These are phyloP conservation scores for Martiniozyma asiatica DNA, from an alignment of 1,139 yeast genomes.

Conservation along the genomic window DNA sequence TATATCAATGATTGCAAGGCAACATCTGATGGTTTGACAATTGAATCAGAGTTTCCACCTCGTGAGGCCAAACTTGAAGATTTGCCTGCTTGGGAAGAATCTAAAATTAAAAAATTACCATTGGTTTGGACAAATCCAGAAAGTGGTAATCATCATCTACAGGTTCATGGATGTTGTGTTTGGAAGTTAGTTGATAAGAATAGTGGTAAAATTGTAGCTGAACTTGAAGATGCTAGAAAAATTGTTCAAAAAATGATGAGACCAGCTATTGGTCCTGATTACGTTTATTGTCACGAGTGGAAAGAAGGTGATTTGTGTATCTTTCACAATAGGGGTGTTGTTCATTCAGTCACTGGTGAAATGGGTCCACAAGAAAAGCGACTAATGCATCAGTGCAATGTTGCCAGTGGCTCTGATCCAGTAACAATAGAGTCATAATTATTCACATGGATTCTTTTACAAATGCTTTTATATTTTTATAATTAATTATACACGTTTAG, in stretches of 20 bases:
- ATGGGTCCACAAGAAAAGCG: slow-evolving; percentile 66
- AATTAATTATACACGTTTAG: background rate
- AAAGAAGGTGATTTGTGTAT: slow-evolving; percentile 71
- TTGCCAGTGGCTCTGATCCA: slow-evolving; percentile 73
- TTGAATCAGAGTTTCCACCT: slow-evolving; percentile 54
- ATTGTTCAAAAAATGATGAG: slow-evolving; percentile 64
- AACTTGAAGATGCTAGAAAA: slow-evolving; percentile 58
- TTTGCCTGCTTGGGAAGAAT: slow-evolving; percentile 71
- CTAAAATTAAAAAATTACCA: slow-evolving; percentile 64
- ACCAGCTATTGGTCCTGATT: slow-evolving; percentile 67
- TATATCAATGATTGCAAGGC: slow-evolving; percentile 73
- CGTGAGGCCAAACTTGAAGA: slow-evolving; percentile 55
- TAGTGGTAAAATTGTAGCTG: slow-evolving; percentile 44
- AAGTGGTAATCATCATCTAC: slow-evolving; percentile 69
- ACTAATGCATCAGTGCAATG: slow-evolving; percentile 87
- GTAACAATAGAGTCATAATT: background rate
- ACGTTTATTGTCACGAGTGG: slow-evolving; percentile 77
- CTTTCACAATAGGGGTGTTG: slow-evolving; percentile 77
- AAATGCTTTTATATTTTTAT: background rate
- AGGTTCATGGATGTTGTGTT: slow-evolving; percentile 80
- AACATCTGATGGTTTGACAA: slow-evolving; percentile 73
- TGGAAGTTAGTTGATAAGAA: slow-evolving; percentile 47
- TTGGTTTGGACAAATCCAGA: slow-evolving; percentile 91
- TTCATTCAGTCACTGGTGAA: slow-evolving; percentile 87
- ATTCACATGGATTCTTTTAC: background rate